These are phyloP conservation scores for Cercospora berteroae DNA, from an alignment of 2,329 filamentous ascomycete genomes.

Conservation along the genomic window DNA sequence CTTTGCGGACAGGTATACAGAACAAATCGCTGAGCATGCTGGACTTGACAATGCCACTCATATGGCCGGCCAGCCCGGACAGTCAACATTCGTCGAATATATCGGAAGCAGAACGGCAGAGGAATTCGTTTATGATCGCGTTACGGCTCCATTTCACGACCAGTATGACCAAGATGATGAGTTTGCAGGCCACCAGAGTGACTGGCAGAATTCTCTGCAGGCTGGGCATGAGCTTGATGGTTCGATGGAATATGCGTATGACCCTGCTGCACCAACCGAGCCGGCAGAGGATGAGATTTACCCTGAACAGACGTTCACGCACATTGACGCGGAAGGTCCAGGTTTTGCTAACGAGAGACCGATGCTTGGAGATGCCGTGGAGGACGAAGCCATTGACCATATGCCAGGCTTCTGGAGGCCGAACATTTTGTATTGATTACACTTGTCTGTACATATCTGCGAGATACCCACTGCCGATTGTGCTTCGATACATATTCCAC, in stretches of 20 bases:
- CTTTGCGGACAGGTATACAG: not conserved
- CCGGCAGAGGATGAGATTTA: not conserved
- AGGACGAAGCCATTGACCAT: conserved; percentile 14
- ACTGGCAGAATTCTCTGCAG: not conserved
- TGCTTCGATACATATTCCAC: not conserved
- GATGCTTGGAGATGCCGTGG: not conserved
- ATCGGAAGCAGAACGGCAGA: not conserved
- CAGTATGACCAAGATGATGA: not conserved
- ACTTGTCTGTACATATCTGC: not conserved
- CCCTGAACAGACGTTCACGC: not conserved
- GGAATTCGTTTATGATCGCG: not conserved
- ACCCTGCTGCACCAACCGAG: not conserved
- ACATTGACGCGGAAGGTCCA: not conserved
- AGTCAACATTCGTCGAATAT: not conserved
- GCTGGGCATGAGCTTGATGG: not conserved
- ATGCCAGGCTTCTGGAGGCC: conserved; percentile 47
- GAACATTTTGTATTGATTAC: conserved; percentile 45
- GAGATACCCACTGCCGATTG: conserved; percentile 5
- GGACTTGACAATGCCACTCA: not conserved
- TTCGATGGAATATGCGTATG: not conserved
- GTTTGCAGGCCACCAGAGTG: not conserved
- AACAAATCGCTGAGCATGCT: not conserved
- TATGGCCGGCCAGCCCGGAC: not conserved
- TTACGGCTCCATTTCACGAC: not conserved
- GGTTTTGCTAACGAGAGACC: not conserved